Conservation (phyloP, 495 filamentous ascomycete species). For the Schizothecium vesticola region DNA sequence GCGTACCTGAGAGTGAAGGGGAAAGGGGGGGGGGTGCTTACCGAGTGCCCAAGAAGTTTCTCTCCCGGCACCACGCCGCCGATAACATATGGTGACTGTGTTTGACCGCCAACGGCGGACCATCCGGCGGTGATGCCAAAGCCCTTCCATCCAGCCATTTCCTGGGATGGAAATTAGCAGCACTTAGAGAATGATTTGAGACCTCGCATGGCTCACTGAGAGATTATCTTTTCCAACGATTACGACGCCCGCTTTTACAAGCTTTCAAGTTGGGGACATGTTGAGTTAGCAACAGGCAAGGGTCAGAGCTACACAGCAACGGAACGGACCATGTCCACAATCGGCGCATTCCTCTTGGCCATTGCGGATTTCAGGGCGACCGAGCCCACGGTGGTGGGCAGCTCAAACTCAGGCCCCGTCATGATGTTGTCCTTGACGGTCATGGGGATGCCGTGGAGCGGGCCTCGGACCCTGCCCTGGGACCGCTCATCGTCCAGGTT, state of each 20-base stretch:
- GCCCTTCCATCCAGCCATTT: constrained; percentile 1
- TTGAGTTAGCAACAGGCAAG: neutral
- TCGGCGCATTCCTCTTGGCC: neutral
- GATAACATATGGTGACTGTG: neutral
- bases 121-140: neutral
- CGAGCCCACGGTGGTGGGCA: constrained; percentile 1
- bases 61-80: neutral
- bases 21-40: too few relatives aligned
- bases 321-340: constrained; percentile 1
- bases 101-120: constrained; percentile 4
- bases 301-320: neutral
- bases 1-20: too few relatives aligned
- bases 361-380: neutral
- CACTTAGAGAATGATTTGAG: neutral
- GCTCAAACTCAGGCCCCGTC: neutral
- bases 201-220: neutral
- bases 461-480: neutral
- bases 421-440: constrained; percentile 12
- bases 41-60: neutral
- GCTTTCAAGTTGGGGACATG: neutral
- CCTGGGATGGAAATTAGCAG: neutral
- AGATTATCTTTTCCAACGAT: constrained; percentile 1
- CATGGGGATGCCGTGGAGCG: constrained; percentile 14
- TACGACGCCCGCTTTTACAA: constrained; percentile 2
- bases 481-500: neutral